Evolutionary conservation across 805 yeast species (phyloP).

Genomic region (Hanseniaspora jakobsenii): DNA sequence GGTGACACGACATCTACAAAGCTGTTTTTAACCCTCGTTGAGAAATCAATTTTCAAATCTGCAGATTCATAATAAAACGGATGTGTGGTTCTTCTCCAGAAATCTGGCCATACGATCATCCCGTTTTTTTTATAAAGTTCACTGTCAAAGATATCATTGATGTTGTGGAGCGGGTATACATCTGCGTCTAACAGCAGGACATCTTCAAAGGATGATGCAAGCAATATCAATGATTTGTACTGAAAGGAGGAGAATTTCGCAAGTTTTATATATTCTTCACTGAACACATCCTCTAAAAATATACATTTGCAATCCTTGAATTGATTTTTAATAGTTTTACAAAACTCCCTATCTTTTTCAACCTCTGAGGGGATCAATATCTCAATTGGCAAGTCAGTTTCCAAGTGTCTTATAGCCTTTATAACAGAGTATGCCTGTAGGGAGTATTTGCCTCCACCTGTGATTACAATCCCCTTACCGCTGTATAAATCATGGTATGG

Average conservation of each 20-base stretch:
- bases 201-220: conserved; percentile 62
- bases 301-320: conserved; percentile 58
- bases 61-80: conserved; percentile 64
- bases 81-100: conserved; percentile 73
- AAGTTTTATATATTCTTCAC: conserved; percentile 33
- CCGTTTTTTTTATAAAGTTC: conserved; percentile 45
- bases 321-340: conserved; percentile 39
- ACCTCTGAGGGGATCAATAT: conserved; percentile 55
- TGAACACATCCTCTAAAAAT: conserved; percentile 46
- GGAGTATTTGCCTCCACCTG: conserved; percentile 71
- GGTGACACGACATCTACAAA: conserved; percentile 28
- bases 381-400: conserved; percentile 60
- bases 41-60: conserved; percentile 37
- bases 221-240: conserved; percentile 53
- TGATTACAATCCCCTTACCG: conserved; percentile 44
- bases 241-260: conserved; percentile 53
- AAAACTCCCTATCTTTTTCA: conserved; percentile 50
- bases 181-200: conserved; percentile 66
- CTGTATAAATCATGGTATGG: conserved; percentile 6
- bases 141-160: conserved; percentile 46
- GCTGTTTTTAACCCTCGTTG: conserved; percentile 29
- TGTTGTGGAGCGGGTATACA: conserved; percentile 54
- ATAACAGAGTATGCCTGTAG: conserved; percentile 59
- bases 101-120: conserved; percentile 70
- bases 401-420: conserved; percentile 45